Percentiles rank a stretch among this genome's conserved stretches.
Conservation (phyloP, 768 basidiomycete genomes). For the Coprinopsis cinerea region DNA sequence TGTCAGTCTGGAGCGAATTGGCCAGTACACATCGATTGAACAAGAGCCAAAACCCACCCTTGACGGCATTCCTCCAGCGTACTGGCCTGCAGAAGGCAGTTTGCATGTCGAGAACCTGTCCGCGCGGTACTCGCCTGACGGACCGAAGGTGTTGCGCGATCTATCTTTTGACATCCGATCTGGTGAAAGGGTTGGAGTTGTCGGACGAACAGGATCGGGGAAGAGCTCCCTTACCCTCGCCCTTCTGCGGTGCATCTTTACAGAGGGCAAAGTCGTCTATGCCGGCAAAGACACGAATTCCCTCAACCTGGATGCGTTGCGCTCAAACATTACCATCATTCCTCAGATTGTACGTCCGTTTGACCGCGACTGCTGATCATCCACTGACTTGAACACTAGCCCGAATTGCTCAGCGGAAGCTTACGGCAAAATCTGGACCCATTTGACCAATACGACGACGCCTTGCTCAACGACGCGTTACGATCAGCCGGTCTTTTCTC, state of each 20-base stretch:
- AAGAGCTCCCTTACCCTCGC: slow-evolving; percentile 41
- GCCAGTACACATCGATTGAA: slow-evolving; percentile 53
- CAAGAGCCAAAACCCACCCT: slow-evolving; percentile 41
- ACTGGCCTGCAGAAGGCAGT: slow-evolving; percentile 59
- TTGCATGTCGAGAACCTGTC: slow-evolving; percentile 49
- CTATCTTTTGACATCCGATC: slow-evolving; percentile 43
- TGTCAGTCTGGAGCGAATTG: slow-evolving; percentile 58
- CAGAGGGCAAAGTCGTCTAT: slow-evolving; percentile 46
- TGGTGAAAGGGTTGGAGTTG: slow-evolving; percentile 52
- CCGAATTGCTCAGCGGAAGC: slow-evolving; percentile 30
- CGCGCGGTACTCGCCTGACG: slow-evolving; percentile 47
- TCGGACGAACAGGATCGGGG: slow-evolving; percentile 38
- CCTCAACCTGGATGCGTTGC: slow-evolving; percentile 49
- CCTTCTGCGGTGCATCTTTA: slow-evolving; percentile 47
- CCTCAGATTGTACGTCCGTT: slow-evolving; percentile 32
- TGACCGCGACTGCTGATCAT: not conserved
- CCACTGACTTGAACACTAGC: slow-evolving; percentile 14
- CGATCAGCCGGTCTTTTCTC: slow-evolving; percentile 32
- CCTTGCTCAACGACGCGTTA: slow-evolving; percentile 28
- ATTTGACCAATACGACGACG: slow-evolving; percentile 49
- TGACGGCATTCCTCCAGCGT: slow-evolving; percentile 47
- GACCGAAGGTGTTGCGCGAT: slow-evolving; percentile 47
- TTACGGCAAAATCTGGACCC: slow-evolving; percentile 58
- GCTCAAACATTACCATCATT: slow-evolving; percentile 54
- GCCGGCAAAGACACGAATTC: slow-evolving; percentile 42